Evolutionary conservation across 176 grass and related monocot species (phyloP), one percentile per base, ranked within the genome.

Genomic region (Eragrostis curvula): DNA sequence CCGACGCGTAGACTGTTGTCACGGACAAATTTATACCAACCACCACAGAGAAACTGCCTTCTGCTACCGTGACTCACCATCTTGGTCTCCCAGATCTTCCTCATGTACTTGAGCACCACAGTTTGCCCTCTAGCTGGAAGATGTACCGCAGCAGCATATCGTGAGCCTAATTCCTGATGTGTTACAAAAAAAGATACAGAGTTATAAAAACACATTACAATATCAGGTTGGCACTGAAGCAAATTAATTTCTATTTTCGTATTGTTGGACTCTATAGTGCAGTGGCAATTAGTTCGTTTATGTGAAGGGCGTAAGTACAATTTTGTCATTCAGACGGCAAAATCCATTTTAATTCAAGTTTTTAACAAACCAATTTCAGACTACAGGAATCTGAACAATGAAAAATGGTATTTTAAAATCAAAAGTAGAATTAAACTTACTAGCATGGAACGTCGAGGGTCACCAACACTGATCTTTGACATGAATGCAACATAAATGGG

Each of bases 1-100:
- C 83, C 89, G 1, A 80, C 53, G 44, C 16, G 65, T 6, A 94
- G 51, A 11, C 48, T 60, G 40, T 88, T 94, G 52, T 91, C 86
- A 8, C 3, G 10, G 10, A 55, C 75, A 9, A 94, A 94, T n/a
- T 78, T 47, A 13, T 44, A 0, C 83, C 79, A 94, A 12, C 75
- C 81, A 36, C 18, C 24, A 8, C 1, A 1, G 17, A 83, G 86
- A 29, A 66, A 25, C 50, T 40, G 8, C 21, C 80, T 72, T 1
- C 15, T 66, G 0, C 73, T 1, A 8, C 14, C 21, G 11, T n/a
- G 5, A 47, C 72, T 48, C 27, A 23, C 14, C 47, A 78, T 46
- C 25, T 59, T 25, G n/a, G 59, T 62, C 18, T 80, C 29, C 80
- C 81, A 84, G 59, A 32, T 49, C 41, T 79, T 55, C n/a, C 74